phyloP scores from a whole-genome alignment of 176 grass and related monocot species.

The Eleusine coracana region DNA sequence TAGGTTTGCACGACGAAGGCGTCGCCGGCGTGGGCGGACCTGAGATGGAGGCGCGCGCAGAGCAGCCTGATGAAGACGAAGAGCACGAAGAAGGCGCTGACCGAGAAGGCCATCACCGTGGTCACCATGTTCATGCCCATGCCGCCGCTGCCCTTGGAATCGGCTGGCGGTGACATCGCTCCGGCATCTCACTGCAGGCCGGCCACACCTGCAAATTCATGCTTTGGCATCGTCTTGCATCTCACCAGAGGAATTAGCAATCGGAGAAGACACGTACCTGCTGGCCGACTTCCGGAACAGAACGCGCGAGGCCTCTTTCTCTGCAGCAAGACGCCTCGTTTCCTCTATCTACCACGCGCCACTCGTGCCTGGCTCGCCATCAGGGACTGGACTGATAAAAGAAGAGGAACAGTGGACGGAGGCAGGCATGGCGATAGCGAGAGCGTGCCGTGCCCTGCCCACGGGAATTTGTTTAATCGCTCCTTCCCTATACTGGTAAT shows the following conservation, averaged over 20 bases:
- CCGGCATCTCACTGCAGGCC: constrained; percentile 9
- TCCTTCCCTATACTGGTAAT: too few species aligned
- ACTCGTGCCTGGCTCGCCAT: background rate
- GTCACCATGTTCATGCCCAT: constrained; percentile 62
- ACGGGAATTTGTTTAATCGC: background rate
- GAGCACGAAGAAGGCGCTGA: constrained; percentile 76
- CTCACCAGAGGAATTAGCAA: background rate
- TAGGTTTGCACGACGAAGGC: constrained; percentile 38
- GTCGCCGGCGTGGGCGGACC: constrained; percentile 17
- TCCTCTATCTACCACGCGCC: background rate
- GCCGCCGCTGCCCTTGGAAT: constrained; percentile 29
- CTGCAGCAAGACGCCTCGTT: background rate
- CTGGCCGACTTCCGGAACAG: too few species aligned
- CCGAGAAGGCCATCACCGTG: constrained; percentile 78
- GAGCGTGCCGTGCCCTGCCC: constrained; percentile 17
- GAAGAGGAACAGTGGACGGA: constrained; percentile 24
- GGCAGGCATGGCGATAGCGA: constrained; percentile 35
- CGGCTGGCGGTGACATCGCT: constrained; percentile 30
- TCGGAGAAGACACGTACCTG: background rate
- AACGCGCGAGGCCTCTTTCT: too few species aligned
- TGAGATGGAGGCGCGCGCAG: constrained; percentile 66
- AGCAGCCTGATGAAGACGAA: constrained; percentile 79
- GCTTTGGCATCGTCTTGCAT: too few species aligned
- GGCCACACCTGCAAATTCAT: background rate
- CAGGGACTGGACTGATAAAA: background rate